Base-by-base conservation (phyloP, 805 yeast species). In the Yamadazyma sp. region DNA sequence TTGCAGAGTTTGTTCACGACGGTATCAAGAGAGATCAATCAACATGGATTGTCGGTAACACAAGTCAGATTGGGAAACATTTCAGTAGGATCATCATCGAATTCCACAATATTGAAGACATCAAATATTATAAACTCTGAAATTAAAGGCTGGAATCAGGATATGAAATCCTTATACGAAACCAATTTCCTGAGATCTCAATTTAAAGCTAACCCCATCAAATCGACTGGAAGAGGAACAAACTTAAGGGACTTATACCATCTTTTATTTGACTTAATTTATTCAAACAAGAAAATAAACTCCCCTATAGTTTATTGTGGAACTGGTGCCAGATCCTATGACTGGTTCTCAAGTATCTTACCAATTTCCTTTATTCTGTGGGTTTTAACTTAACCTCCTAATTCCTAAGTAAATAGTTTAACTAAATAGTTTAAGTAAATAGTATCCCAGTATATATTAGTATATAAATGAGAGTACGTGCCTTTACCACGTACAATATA, bases 1-100 rank as follows among this genome's bases (percentile, higher is more conserved):
- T 40, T 80, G 20, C 58, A 54, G 30, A 51, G 50, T 25, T 46
- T 65, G 16, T 68, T 66, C 36, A 50, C 62, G 2, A 44, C 58
- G 1, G 47, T 68, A 29, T 47, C 62, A 4, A 48, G 69, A 40
- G 73, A 68, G 39, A 40, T 67, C 5, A 32, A 40, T 7, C 62
- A 57, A 6, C 72, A 66, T 31, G 53, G 55, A 4, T 37, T 67
- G 7, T 49, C 53, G 7, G 65, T 65, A 1, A 62, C 71, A 2
- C 72, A 65, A 42, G 53, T 68, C 15, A 62, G 55, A 26, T 46
- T 68, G 31, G 73, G 73, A 10, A 67, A 66, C 42, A 49, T 68
- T 26, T 55, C 61, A 31, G 51, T 64, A 10, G n/a, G n/a, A n/a
- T 50, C 60, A 36, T 42, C 45, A 7, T 43, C 45, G 27, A 36